Conservation (phyloP, 768 basidiomycete species). For the Chalciporus sphaerocephalus region DNA sequence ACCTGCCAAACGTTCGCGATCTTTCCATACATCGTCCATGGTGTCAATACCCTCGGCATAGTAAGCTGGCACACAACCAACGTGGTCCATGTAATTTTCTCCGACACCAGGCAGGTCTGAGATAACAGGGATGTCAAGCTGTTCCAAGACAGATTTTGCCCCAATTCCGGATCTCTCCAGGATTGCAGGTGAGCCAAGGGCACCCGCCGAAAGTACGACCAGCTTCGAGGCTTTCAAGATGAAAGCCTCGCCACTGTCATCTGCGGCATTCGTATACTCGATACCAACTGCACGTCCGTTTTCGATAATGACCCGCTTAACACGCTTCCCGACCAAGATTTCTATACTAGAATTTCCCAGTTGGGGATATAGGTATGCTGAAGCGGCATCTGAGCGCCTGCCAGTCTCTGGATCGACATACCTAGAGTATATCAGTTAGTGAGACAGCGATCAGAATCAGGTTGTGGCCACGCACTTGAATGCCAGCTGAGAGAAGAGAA, state of each 20-base stretch:
- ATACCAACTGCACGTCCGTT: conserved; percentile 37
- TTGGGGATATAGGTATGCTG: conserved; percentile 31
- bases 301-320: conserved; percentile 34
- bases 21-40: conserved; percentile 43
- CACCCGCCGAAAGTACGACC: conserved; percentile 49
- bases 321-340: conserved; percentile 26
- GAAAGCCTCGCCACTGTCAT: conserved; percentile 5
- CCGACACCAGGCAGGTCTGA: conserved; percentile 77
- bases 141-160: conserved; percentile 41
- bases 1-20: conserved; percentile 38
- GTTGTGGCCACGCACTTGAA: conserved; percentile 12
- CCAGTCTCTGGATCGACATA: conserved; percentile 44
- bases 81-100: conserved; percentile 52
- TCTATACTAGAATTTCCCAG: conserved; percentile 24
- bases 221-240: conserved; percentile 35
- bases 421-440: conserved; percentile 26
- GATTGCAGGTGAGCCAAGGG: conserved; percentile 54
- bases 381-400: conserved; percentile 22
- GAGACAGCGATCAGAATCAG: background rate
- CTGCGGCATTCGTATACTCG: conserved; percentile 31
- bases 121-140: conserved; percentile 41
- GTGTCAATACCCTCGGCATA: conserved; percentile 44
- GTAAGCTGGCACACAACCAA: conserved; percentile 28
- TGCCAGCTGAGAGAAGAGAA: conserved; percentile 7
- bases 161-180: conserved; percentile 71